phyloP scores from a whole-genome alignment of 108 stramenopile genomes.

The Cyclostephanos invisitatus region DNA sequence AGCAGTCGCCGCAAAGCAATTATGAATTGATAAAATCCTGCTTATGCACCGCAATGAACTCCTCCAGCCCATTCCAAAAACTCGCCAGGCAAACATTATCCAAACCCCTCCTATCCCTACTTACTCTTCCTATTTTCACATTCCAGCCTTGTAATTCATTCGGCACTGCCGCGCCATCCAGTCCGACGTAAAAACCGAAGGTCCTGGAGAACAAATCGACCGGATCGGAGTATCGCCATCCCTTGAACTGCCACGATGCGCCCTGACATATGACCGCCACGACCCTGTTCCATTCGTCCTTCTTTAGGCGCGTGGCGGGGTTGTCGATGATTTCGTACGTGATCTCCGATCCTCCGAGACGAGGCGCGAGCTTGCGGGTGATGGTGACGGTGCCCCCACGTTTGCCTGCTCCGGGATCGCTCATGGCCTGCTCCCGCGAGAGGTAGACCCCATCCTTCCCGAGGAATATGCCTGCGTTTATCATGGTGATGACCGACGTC shows the following conservation, averaged over 20 bases:
- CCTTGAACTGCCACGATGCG: conserved; percentile 97
- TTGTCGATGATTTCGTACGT: conserved; percentile 94
- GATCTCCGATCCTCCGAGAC: conserved; percentile 63
- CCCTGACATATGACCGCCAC: conserved; percentile 94
- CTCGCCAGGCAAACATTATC: conserved; percentile 76
- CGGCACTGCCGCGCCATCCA: conserved; percentile 76
- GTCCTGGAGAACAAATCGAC: conserved; percentile 74
- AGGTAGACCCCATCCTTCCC: conserved; percentile 67
- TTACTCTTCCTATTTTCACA: conserved; percentile 61
- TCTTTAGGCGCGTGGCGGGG: conserved; percentile 61
- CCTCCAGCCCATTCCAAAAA: conserved; percentile 89
- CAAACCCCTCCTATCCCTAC: conserved; percentile 83
- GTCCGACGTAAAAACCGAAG: conserved; percentile 81
- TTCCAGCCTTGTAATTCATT: conserved; percentile 72
- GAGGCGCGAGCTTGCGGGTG: conserved; percentile 54
- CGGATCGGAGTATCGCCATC: conserved; percentile 86
- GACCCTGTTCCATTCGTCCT: conserved; percentile 90
- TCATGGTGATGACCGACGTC: conserved; percentile 84
- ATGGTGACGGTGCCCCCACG: conserved; percentile 45
- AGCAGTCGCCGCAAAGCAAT: not conserved
- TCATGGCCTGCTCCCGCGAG: conserved; percentile 70
- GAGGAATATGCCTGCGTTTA: conserved; percentile 92
- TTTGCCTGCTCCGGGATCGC: conserved; percentile 55
- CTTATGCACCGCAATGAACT: conserved; percentile 82
- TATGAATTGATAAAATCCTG: conserved; percentile 49